These are phyloP conservation scores for Xanthoconium separans DNA, from an alignment of 1,284 basidiomycete species.

Conservation along the genomic window DNA sequence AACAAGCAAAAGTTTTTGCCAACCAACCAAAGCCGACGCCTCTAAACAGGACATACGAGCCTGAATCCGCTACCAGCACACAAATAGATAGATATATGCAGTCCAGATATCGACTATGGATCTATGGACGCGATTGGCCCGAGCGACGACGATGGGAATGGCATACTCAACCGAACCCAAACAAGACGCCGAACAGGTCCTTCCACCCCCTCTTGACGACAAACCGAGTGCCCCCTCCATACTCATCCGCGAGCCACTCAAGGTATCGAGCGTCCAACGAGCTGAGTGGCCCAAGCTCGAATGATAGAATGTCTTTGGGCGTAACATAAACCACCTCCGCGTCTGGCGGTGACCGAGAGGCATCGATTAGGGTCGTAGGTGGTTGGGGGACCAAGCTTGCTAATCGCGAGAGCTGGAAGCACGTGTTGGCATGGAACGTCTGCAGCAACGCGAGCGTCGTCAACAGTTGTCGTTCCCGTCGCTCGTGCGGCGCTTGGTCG, in stretches of 20 bases:
- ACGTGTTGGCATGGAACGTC: conserved; percentile 69
- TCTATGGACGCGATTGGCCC: background rate
- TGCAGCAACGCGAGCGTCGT: conserved; percentile 70
- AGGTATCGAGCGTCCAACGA: conserved; percentile 64
- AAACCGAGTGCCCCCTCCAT: conserved; percentile 46
- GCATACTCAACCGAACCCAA: conserved; percentile 37
- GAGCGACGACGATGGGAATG: background rate
- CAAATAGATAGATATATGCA: conserved; percentile 2
- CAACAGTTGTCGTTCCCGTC: conserved; percentile 46
- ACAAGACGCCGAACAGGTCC: conserved; percentile 45
- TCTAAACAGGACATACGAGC: too few relatives aligned
- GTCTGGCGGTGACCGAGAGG: conserved; percentile 3
- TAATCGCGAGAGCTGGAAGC: conserved; percentile 62
- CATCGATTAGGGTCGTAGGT: conserved; percentile 8
- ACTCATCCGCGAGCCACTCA: conserved; percentile 71
- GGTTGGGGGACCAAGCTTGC: conserved; percentile 44
- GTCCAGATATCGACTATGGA: conserved; percentile 1
- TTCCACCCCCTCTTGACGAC: conserved; percentile 49
- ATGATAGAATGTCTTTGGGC: conserved; percentile 61
- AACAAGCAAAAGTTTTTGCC: too few relatives aligned
- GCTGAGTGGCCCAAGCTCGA: conserved; percentile 73
- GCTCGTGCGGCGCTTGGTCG: conserved; percentile 24
- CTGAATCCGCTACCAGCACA: background rate
- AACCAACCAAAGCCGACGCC: too few relatives aligned
- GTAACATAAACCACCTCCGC: conserved; percentile 34